Percentiles rank a stretch among this genome's conserved stretches.
Conservation (phyloP, 176 grass and related monocot genomes). For the Raddia distichophylla region DNA sequence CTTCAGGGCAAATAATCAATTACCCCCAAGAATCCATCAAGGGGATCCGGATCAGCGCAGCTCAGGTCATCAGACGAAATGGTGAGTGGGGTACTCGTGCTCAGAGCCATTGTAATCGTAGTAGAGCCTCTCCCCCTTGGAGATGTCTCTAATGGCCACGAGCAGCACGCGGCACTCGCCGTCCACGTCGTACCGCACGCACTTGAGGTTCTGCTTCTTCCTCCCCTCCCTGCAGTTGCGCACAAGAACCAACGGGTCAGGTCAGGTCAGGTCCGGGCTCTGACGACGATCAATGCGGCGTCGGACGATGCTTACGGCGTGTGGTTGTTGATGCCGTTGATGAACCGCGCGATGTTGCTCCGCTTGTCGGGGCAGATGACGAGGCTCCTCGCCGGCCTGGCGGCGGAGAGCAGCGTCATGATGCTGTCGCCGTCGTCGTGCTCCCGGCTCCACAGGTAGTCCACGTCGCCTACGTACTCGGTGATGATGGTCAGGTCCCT, state of each 20-base stretch:
- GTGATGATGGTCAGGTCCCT: slow-evolving; percentile 92
- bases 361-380: slow-evolving; percentile 86
- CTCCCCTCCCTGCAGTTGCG: slow-evolving; percentile 64
- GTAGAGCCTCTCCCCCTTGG: slow-evolving; percentile 89
- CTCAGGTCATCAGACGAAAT: slow-evolving; percentile 69
- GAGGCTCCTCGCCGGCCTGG: slow-evolving; percentile 56
- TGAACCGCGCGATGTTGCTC: slow-evolving; percentile 94
- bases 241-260: not conserved
- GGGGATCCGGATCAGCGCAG: not conserved
- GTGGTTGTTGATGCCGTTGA: slow-evolving; percentile 98
- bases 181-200: slow-evolving; percentile 64
- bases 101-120: slow-evolving; percentile 93
- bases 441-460: slow-evolving; percentile 72
- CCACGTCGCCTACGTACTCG: slow-evolving; percentile 89
- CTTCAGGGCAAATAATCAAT: too few relatives aligned
- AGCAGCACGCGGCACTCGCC: slow-evolving; percentile 82
- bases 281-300: not conserved
- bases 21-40: not conserved
- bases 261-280: not conserved
- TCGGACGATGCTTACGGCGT: slow-evolving; percentile 38
- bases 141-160: slow-evolving; percentile 80
- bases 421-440: slow-evolving; percentile 95
- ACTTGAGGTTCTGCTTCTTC: slow-evolving; percentile 99
- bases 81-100: slow-evolving; percentile 94
- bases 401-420: slow-evolving; percentile 86